Evolutionary conservation across 2,329 filamentous ascomycete genomes (phyloP), one percentile per base, ranked within the genome.

Genomic region (Raffaelea arxii): DNA sequence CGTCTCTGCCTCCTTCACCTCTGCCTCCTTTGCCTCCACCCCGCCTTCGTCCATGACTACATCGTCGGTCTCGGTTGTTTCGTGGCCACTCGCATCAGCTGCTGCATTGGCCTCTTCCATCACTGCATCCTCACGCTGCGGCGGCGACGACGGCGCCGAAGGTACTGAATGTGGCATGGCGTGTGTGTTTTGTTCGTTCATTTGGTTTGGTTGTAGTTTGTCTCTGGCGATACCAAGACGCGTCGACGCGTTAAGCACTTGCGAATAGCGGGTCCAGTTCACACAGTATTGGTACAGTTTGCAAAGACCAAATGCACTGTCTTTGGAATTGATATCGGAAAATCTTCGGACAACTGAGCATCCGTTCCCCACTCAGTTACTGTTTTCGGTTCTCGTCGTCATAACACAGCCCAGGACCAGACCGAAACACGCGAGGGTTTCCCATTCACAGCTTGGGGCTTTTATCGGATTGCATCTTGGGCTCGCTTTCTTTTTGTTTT

Each of bases 151-250:
- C 25, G 56, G 47, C 35, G 59, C 57, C n/a, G 60, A 57, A 4
- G 65, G 54, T 30, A 66, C 56, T 6, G 69, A 71, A 53, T 75
- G 70, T 32, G 70, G 71, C 70, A 75, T 75, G 40, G 36, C 53
- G 23, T 14, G 16, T 16, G 14, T 30, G 23, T n/a, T 21, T 7
- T 16, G 4, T 12, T 21, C 9, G 12, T 16, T 7, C 11, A 12
- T 6, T 11, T 43, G 18, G 22, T 12, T 19, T 10, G 3, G 35
- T 11, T 38, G 25, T 16, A n/a, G 19, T 36, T 37, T 43, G 25
- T 42, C 42, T 43, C 19, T 44, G 25, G 27, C 27, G 10, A 32
- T 10, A 32, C 19, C 7, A 12, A 36, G 50, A 53, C 52, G 52
- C 53, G 52, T 51, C 48, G 46, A 54, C 53, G 53, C 53, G 52